phyloP scores from a whole-genome alignment of 768 basidiomycete species.

The Boletus reticulatus region DNA sequence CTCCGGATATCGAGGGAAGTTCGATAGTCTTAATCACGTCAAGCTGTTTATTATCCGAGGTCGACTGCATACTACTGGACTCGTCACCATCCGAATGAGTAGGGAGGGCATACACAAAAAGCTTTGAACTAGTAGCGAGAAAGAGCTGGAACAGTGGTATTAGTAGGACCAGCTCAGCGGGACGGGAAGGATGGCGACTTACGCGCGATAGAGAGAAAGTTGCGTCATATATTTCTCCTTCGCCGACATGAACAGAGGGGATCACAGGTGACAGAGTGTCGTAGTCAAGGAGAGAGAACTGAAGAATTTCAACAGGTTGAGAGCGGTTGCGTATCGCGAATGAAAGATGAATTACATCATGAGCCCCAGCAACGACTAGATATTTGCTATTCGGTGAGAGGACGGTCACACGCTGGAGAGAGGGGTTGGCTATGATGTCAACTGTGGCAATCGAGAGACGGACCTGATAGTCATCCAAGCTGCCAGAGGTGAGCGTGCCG shows the following conservation, averaged over 20 bases:
- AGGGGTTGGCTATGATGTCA: constrained; percentile 5
- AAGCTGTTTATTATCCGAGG: constrained; percentile 24
- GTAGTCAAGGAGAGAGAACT: constrained; percentile 68
- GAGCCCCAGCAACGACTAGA: constrained; percentile 71
- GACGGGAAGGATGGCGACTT: constrained; percentile 17
- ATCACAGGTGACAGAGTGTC: constrained; percentile 53
- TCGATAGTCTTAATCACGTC: constrained; percentile 50
- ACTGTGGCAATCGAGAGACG: not conserved
- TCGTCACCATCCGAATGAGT: constrained; percentile 2
- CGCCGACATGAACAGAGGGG: constrained; percentile 48
- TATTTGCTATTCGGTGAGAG: constrained; percentile 68
- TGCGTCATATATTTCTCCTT: constrained; percentile 85
- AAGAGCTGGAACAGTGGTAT: constrained; percentile 47
- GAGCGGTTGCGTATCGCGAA: constrained; percentile 13
- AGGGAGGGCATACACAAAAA: constrained; percentile 63
- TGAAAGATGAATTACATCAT: constrained; percentile 49
- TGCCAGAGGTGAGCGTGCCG: constrained; percentile 59
- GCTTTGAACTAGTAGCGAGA: constrained; percentile 59
- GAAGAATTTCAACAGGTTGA: constrained; percentile 6
- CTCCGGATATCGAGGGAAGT: constrained; percentile 49
- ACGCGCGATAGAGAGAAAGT: constrained; percentile 72
- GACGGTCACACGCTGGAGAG: constrained; percentile 73
- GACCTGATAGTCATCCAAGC: constrained; percentile 85
- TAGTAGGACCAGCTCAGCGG: not conserved
- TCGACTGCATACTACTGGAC: constrained; percentile 19